phyloP scores from a whole-genome alignment of 2,329 filamentous ascomycete species.

The Dactylellina sp. region DNA sequence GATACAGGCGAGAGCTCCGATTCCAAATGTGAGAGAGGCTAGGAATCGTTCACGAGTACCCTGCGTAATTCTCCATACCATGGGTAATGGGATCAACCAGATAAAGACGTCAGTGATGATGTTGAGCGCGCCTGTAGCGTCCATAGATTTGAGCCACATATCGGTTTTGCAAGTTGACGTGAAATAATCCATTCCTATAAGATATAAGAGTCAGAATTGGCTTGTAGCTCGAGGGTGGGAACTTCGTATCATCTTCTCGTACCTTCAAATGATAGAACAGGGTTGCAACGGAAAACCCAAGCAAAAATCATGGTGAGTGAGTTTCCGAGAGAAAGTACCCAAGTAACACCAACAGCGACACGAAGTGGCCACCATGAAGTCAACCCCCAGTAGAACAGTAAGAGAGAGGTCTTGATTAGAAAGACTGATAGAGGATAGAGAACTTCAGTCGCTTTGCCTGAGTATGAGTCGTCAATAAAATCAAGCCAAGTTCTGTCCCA shows the following conservation, averaged over 20 bases:
- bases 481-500: conserved; percentile 45
- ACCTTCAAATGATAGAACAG: conserved; percentile 35
- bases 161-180: conserved; percentile 33
- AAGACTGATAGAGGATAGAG: conserved; percentile 38
- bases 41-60: conserved; percentile 34
- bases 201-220: neutral
- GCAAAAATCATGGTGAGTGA: conserved; percentile 46
- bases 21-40: conserved; percentile 41
- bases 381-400: conserved; percentile 50
- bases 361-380: conserved; percentile 43
- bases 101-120: conserved; percentile 47
- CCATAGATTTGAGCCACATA: conserved; percentile 46
- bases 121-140: conserved; percentile 36
- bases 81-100: conserved; percentile 37
- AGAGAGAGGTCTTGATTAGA: conserved; percentile 40
- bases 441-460: conserved; percentile 33
- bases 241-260: neutral
- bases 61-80: conserved; percentile 44
- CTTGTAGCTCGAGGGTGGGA: neutral
- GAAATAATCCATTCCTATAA: conserved; percentile 29
- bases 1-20: conserved; percentile 43
- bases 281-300: conserved; percentile 41
- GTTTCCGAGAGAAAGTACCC: conserved; percentile 35
- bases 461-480: conserved; percentile 40
- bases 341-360: conserved; percentile 29